phyloP scores from a whole-genome alignment of 495 filamentous ascomycete genomes.

The Xylaria venustula region DNA sequence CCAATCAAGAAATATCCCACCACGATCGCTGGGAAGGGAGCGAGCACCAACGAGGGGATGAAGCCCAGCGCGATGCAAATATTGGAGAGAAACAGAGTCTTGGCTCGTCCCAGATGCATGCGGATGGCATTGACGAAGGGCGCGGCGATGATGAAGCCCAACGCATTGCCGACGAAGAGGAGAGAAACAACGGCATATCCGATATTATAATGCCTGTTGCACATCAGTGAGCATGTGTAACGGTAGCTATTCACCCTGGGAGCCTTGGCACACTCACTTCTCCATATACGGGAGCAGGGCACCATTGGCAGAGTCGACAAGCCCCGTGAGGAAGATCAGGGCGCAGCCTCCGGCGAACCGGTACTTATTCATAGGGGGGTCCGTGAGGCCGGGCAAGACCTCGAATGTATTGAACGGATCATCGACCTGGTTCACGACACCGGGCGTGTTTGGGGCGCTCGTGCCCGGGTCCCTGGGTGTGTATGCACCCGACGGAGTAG shows the following conservation, averaged over 20 bases:
- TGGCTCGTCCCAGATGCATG: conserved; percentile 62
- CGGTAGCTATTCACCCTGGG: no score
- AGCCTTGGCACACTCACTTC: conserved; percentile 30
- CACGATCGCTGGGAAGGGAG: conserved; percentile 68
- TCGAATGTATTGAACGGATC: conserved; percentile 34
- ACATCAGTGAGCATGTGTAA: not conserved
- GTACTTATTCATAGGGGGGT: conserved; percentile 55
- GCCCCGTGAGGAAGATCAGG: conserved; percentile 55
- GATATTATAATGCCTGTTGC: conserved; percentile 58
- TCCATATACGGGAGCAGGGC: conserved; percentile 73
- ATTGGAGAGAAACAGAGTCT: conserved; percentile 57
- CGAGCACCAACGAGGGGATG: conserved; percentile 60
- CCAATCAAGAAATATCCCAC: conserved; percentile 66
- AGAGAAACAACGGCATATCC: conserved; percentile 73
- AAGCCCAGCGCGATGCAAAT: conserved; percentile 51
- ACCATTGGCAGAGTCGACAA: conserved; percentile 66
- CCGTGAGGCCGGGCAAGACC: conserved; percentile 48
- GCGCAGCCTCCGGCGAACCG: conserved; percentile 47
- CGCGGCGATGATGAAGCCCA: conserved; percentile 73
- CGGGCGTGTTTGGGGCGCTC: conserved; percentile 46
- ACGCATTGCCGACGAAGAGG: conserved; percentile 75
- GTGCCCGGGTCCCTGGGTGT: conserved; percentile 56
- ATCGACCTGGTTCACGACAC: not conserved
- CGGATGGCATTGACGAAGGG: conserved; percentile 59
- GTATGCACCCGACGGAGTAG: conserved; percentile 22